These are phyloP conservation scores for Populus hybrid DNA, from an alignment of 441 rosid genomes.

Conservation along the genomic window DNA sequence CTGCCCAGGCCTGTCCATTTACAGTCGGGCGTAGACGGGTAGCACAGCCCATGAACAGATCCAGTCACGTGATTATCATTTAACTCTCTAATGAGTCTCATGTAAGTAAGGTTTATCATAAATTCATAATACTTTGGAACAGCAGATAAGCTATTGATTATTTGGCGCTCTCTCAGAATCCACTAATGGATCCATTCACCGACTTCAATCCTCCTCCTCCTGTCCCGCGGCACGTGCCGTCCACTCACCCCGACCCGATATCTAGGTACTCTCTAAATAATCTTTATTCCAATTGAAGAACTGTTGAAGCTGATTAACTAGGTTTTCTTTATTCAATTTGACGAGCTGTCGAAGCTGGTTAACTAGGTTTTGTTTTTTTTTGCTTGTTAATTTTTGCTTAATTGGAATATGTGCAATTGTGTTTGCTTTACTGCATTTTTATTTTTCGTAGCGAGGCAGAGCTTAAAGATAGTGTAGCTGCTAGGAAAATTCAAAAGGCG, in stretches of 20 bases:
- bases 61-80: too few relatives aligned
- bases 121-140: neutral
- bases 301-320: neutral
- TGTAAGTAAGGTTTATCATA: too few relatives aligned
- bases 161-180: neutral
- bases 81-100: too few relatives aligned
- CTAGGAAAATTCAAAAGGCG: conserved; percentile 74
- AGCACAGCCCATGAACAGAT: too few relatives aligned
- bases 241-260: conserved; percentile 25
- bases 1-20: too few relatives aligned
- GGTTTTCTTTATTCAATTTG: neutral
- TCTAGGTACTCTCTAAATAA: conserved; percentile 16
- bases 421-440: neutral
- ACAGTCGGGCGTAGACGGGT: too few relatives aligned
- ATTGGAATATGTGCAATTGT: neutral
- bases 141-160: neutral
- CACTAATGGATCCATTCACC: conserved; percentile 9
- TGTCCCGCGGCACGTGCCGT: conserved; percentile 15
- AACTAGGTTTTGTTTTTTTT: neutral
- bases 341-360: neutral
- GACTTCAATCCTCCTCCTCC: conserved; percentile 24
- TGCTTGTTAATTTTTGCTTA: neutral
- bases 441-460: conserved; percentile 35
- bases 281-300: neutral
- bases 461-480: conserved; percentile 38